Evolutionary conservation across 108 stramenopile genomes (phyloP).

Genomic region (Conticribra guillardii): DNA sequence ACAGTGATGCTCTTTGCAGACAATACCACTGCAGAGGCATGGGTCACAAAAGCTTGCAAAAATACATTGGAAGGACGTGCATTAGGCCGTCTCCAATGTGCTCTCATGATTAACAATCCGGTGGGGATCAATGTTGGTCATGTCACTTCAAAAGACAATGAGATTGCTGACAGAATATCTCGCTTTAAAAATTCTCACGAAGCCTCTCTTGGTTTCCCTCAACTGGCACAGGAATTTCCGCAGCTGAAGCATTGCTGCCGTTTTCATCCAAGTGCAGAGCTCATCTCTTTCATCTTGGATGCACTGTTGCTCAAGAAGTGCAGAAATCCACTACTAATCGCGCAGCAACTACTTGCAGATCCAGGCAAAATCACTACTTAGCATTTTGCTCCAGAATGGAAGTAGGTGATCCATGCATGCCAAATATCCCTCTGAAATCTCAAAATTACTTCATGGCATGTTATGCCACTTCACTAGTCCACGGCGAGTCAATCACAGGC

Average conservation of each 20-base stretch:
- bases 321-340: slow-evolving; percentile 11
- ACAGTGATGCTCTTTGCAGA: not conserved
- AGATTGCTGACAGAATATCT: too few relatives aligned
- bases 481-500: slow-evolving; percentile 1
- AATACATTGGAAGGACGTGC: not conserved
- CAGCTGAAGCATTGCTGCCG: too few relatives aligned
- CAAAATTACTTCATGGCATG: slow-evolving; percentile 15
- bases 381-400: not conserved
- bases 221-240: too few relatives aligned
- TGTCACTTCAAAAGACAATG: too few relatives aligned
- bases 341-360: not conserved
- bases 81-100: too few relatives aligned
- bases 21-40: slow-evolving; percentile 4
- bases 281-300: too few relatives aligned
- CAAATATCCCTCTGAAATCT: not conserved
- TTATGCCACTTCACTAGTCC: slow-evolving; percentile 5
- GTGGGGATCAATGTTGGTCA: too few relatives aligned
- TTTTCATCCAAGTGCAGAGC: too few relatives aligned
- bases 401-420: slow-evolving; percentile 2
- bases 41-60: slow-evolving; percentile 8
- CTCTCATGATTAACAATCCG: too few relatives aligned
- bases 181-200: too few relatives aligned
- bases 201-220: too few relatives aligned
- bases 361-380: slow-evolving; percentile 12
- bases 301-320: not conserved